Conservation (phyloP, 768 basidiomycete genomes). For the Amanita jacksonii region DNA sequence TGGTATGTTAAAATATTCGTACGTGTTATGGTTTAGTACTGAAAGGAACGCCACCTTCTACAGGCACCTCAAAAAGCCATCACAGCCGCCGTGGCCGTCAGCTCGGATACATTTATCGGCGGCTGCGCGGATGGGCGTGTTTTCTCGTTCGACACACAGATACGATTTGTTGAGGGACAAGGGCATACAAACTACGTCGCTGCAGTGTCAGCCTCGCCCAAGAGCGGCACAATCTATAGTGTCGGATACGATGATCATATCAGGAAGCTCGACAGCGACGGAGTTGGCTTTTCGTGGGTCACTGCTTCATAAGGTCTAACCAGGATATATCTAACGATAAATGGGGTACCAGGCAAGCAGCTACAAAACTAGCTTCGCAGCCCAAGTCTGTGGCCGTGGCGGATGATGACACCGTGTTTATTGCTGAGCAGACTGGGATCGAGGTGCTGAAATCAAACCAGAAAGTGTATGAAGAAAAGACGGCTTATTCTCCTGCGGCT, state of each 20-base stretch:
- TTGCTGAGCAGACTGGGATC: conserved; percentile 45
- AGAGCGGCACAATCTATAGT: conserved; percentile 49
- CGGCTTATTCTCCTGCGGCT: conserved; percentile 44
- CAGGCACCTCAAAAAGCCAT: conserved; percentile 80
- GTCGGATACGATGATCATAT: conserved; percentile 76
- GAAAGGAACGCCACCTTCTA: background rate
- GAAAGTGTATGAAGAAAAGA: conserved; percentile 45
- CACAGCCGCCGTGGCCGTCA: conserved; percentile 44
- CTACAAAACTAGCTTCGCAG: conserved; percentile 46
- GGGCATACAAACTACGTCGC: conserved; percentile 67
- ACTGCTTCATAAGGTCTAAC: background rate
- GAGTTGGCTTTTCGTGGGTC: conserved; percentile 41
- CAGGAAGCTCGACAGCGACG: conserved; percentile 47
- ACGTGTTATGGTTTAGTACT: background rate
- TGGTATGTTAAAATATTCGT: conserved; percentile 30
- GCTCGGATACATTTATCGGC: conserved; percentile 59
- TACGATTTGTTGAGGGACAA: conserved; percentile 43
- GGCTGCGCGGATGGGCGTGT: conserved; percentile 77
- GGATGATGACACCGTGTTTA: conserved; percentile 55
- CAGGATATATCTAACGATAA: background rate
- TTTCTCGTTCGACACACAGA: conserved; percentile 41
- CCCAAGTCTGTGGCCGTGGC: conserved; percentile 57
- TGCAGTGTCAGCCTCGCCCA: conserved; percentile 38
- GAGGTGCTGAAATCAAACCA: conserved; percentile 69
- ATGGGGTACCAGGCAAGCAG: conserved; percentile 33